phyloP scores from a whole-genome alignment of 2,329 filamentous ascomycete species.

The Pseudocercospora pini-densiflorae region DNA sequence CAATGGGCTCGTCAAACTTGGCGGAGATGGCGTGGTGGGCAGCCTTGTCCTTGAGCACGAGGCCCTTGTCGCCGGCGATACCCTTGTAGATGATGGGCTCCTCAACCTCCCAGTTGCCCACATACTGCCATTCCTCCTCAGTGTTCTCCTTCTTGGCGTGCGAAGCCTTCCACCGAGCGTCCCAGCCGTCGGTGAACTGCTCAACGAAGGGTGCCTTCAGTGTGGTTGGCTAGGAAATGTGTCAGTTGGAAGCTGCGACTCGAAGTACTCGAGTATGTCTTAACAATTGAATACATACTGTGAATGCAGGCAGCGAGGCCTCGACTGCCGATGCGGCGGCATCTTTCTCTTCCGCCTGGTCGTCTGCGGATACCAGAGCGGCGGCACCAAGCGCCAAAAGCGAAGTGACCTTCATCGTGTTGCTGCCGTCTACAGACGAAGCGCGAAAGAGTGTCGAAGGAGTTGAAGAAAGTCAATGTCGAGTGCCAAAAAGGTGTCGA shows the following conservation, averaged over 20 bases:
- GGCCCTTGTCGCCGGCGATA: conserved; percentile 92
- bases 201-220: conserved; percentile 95
- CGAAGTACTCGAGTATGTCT: not conserved
- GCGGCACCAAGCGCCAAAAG: conserved; percentile 22
- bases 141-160: conserved; percentile 95
- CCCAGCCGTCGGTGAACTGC: conserved; percentile 98
- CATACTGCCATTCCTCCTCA: conserved; percentile 91
- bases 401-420: conserved; percentile 23
- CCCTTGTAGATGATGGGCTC: conserved; percentile 90
- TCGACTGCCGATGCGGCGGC: conserved; percentile 20
- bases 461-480: conserved; percentile 1
- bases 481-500: not conserved
- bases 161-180: conserved; percentile 89
- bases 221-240: conserved; percentile 70
- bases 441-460: conserved; percentile 13
- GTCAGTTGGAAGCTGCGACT: not conserved
- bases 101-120: conserved; percentile 96
- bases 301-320: conserved; percentile 29
- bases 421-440: conserved; percentile 4
- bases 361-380: conserved; percentile 24
- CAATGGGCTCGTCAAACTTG: conserved; percentile 95
- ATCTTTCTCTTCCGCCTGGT: conserved; percentile 19
- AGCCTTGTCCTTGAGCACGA: conserved; percentile 96
- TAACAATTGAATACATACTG: conserved; percentile 20
- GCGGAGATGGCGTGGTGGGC: conserved; percentile 99